A percentile compares a stretch with the other conserved stretches of the same genome.
phyloP scores from a whole-genome alignment of 495 filamentous ascomycete genomes.

The Neohortaea acidophila region DNA sequence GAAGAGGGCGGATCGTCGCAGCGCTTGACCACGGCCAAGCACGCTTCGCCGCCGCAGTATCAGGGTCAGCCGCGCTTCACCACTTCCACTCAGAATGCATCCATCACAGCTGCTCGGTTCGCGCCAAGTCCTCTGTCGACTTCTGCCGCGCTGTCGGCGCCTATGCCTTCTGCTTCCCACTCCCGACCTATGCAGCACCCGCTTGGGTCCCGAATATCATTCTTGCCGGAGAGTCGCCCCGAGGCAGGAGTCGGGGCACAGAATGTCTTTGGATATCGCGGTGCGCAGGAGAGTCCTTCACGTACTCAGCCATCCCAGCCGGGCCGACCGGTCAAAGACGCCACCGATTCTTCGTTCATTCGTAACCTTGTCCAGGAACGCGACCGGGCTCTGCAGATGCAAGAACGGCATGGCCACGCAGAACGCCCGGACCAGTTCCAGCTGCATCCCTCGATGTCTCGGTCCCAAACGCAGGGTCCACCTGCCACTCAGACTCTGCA shows the following conservation, averaged over 20 bases:
- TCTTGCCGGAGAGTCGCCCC: slow-evolving; percentile 8
- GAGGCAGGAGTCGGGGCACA: slow-evolving; percentile 7
- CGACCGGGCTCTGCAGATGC: slow-evolving; percentile 10
- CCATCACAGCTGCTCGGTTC: slow-evolving; percentile 11
- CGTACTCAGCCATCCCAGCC: slow-evolving; percentile 8
- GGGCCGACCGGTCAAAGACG: neutral
- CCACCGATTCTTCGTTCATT: slow-evolving; percentile 3
- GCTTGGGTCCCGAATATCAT: slow-evolving; percentile 4
- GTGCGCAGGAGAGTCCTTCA: slow-evolving; percentile 4
- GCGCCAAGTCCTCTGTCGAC: slow-evolving; percentile 12
- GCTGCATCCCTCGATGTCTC: slow-evolving; percentile 1
- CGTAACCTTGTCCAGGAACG: slow-evolving; percentile 8
- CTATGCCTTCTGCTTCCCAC: neutral
- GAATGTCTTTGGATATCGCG: neutral
- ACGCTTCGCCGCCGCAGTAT: slow-evolving; percentile 19
- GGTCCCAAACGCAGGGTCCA: slow-evolving; percentile 8
- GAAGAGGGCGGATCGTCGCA: slow-evolving; percentile 30
- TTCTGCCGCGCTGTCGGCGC: neutral
- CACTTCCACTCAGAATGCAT: slow-evolving; percentile 14
- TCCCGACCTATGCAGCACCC: slow-evolving; percentile 9
- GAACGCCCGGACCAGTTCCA: slow-evolving; percentile 8
- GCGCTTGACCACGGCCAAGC: slow-evolving; percentile 10
- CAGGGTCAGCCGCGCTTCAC: slow-evolving; percentile 18
- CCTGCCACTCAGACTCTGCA: slow-evolving; percentile 9
- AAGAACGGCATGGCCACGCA: slow-evolving; percentile 10